These are phyloP conservation scores for Dothideomycetidae sp. DNA, from an alignment of 2,329 filamentous ascomycete genomes.

Conservation along the genomic window DNA sequence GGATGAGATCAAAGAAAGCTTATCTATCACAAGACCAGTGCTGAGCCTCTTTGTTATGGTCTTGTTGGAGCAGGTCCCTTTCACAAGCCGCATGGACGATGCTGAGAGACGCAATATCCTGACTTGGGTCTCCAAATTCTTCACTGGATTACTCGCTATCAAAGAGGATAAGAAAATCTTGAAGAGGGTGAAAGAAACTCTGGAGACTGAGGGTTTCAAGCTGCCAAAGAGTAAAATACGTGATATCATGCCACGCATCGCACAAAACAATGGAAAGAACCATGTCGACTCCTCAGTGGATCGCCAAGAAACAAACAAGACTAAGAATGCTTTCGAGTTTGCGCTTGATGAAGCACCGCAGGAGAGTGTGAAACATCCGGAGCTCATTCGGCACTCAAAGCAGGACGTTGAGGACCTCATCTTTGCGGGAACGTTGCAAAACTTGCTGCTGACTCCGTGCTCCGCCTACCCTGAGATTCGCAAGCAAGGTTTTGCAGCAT, in stretches of 20 bases:
- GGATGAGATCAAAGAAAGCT: conserved; percentile 31
- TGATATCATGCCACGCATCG: background rate
- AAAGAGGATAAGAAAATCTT: conserved; percentile 9
- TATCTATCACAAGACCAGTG: conserved; percentile 15
- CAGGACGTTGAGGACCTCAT: conserved; percentile 68
- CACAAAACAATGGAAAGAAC: background rate
- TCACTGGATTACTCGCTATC: conserved; percentile 12
- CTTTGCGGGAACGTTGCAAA: conserved; percentile 58
- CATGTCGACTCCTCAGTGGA: background rate
- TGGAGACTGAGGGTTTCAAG: conserved; percentile 1
- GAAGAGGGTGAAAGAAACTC: background rate
- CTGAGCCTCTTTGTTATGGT: conserved; percentile 54
- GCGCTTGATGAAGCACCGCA: conserved; percentile 24
- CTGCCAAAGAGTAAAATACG: background rate
- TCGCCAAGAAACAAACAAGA: conserved; percentile 4
- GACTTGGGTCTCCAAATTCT: conserved; percentile 13
- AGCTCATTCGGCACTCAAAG: conserved; percentile 50
- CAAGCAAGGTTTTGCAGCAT: conserved; percentile 57
- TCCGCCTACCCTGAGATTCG: conserved; percentile 64
- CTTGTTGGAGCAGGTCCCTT: conserved; percentile 66
- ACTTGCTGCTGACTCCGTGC: conserved; percentile 59
- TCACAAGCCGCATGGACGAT: conserved; percentile 35
- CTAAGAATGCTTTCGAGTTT: conserved; percentile 7
- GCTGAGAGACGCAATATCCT: conserved; percentile 11
- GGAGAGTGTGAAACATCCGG: conserved; percentile 31